Evolutionary conservation across 176 grass and related monocot species (phyloP).

Genomic region (Pontederia paniculata): DNA sequence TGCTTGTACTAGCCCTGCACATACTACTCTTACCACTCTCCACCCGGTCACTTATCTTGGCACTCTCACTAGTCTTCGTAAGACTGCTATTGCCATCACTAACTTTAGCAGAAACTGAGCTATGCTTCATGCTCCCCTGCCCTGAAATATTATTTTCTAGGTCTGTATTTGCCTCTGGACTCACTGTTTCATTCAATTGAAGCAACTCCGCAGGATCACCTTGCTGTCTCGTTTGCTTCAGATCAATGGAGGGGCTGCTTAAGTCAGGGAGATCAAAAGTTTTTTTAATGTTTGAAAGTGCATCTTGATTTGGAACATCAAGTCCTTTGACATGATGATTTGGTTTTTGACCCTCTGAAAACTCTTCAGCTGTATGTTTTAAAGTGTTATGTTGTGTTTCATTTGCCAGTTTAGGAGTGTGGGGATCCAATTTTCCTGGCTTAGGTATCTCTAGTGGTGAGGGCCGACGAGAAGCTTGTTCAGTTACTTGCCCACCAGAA

Average conservation of each 20-base stretch:
- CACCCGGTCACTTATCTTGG: conserved; percentile 30
- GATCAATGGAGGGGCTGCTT: conserved; percentile 5
- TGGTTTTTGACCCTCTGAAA: background rate
- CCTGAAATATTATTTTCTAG: conserved; percentile 26
- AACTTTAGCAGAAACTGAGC: conserved; percentile 30
- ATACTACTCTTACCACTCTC: conserved; percentile 43
- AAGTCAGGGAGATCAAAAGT: background rate
- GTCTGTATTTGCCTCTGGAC: conserved; percentile 14
- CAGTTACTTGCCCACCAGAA: background rate
- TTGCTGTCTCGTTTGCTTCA: conserved; percentile 6
- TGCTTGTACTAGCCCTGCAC: conserved; percentile 36
- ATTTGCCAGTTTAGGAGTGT: conserved; percentile 2
- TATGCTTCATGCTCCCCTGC: conserved; percentile 22
- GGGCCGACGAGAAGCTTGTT: conserved; percentile 8
- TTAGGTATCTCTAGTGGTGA: conserved; percentile 2
- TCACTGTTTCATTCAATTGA: conserved; percentile 16
- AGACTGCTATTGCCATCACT: conserved; percentile 24
- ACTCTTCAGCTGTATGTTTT: background rate
- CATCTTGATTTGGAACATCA: background rate
- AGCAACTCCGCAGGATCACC: conserved; percentile 4
- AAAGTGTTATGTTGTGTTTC: too few species aligned
- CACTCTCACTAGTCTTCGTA: conserved; percentile 28
- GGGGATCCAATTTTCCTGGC: conserved; percentile 3
- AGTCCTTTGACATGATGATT: background rate
- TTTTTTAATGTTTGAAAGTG: background rate